phyloP scores from a whole-genome alignment of 108 stramenopile species.

The Stephanodiscus triporus region DNA sequence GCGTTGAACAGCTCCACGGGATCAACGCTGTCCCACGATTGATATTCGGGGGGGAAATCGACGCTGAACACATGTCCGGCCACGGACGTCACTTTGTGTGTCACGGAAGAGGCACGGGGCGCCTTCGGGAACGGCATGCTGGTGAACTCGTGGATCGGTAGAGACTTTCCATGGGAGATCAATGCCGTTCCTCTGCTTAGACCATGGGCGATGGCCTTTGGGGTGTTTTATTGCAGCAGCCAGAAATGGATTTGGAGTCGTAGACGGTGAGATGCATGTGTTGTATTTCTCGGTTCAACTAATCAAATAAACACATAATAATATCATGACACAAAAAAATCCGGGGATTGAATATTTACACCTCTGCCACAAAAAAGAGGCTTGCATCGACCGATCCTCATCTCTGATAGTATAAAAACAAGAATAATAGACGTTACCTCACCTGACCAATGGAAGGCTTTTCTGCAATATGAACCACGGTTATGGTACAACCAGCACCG shows the following conservation, averaged over 20 bases:
- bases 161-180: conserved; percentile 28
- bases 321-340: too few species aligned
- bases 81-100: conserved; percentile 89
- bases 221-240: background rate
- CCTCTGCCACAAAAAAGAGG: too few species aligned
- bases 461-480: conserved; percentile 81
- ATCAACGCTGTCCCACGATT: conserved; percentile 91
- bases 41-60: conserved; percentile 91
- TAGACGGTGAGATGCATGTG: too few species aligned
- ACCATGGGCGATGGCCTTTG: conserved; percentile 79
- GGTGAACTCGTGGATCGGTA: conserved; percentile 79
- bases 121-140: conserved; percentile 72
- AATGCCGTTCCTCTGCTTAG: conserved; percentile 34
- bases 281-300: too few species aligned
- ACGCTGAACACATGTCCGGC: conserved; percentile 94
- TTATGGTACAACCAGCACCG: conserved; percentile 67
- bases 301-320: too few species aligned
- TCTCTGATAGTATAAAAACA: background rate
- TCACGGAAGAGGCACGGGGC: conserved; percentile 58
- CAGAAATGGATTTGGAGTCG: too few species aligned
- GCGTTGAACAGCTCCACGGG: conserved; percentile 91
- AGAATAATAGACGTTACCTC: background rate
- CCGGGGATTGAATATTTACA: too few species aligned
- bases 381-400: too few species aligned
- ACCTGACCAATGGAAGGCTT: conserved; percentile 83